Evolutionary conservation across 2,329 filamentous ascomycete genomes (phyloP).

Genomic region (Trichoderma sp.): DNA sequence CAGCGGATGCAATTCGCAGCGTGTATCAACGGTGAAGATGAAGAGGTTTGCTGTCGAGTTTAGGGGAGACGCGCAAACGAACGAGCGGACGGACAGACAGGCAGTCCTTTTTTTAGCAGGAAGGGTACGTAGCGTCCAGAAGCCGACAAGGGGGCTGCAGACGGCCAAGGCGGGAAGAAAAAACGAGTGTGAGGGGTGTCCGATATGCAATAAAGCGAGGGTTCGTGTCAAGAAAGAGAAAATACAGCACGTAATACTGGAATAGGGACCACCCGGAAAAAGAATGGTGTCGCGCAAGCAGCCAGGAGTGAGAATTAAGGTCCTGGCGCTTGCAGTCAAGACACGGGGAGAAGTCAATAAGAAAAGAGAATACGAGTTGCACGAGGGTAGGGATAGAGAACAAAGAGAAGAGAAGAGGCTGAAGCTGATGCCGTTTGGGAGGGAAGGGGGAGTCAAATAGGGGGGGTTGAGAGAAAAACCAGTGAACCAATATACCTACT

Average conservation of each 20-base stretch:
- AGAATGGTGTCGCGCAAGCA: conserved; percentile 32
- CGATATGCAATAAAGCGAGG: conserved; percentile 39
- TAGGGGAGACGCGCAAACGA: conserved; percentile 36
- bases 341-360: not conserved
- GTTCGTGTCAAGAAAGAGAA: conserved; percentile 21
- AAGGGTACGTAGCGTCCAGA: conserved; percentile 17
- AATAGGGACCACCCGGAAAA: conserved; percentile 22
- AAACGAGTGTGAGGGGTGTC: conserved; percentile 28
- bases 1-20: not conserved
- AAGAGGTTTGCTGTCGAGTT: conserved; percentile 20
- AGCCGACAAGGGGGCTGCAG: conserved; percentile 8
- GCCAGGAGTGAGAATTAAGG: conserved; percentile 7
- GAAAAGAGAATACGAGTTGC: not conserved
- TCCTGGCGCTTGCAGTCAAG: conserved; percentile 25
- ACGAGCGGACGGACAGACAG: conserved; percentile 36
- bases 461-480: conserved; percentile 17
- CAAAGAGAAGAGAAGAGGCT: conserved; percentile 14
- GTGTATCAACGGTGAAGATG: conserved; percentile 34
- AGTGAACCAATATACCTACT: not conserved
- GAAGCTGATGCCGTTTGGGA: conserved; percentile 16
- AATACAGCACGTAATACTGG: too few relatives aligned
- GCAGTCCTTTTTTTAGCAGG: conserved; percentile 16
- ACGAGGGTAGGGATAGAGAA: not conserved
- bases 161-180: conserved; percentile 1
- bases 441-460: conserved; percentile 22